Evolutionary conservation across 768 basidiomycete genomes (phyloP).

Genomic region (Jaapia argillacea): DNA sequence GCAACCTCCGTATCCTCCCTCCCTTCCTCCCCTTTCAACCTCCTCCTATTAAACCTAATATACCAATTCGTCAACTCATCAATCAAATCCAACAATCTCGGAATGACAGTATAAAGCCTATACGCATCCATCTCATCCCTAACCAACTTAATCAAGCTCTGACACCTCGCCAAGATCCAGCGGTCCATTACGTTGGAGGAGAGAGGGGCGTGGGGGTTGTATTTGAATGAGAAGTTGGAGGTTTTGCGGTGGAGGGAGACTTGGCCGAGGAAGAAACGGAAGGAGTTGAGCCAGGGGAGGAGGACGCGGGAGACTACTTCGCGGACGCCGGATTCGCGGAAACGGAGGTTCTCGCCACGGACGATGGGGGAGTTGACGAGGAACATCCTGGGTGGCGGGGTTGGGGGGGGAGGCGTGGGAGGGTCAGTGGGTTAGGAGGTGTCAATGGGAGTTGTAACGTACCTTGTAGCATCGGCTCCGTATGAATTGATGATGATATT

Average conservation of each 20-base stretch:
- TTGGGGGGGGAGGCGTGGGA: neutral
- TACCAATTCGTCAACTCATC: slow-evolving; percentile 99
- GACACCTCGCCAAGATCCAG: slow-evolving; percentile 97
- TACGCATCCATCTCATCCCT: slow-evolving; percentile 95
- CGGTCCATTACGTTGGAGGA: slow-evolving; percentile 96
- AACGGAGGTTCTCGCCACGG: slow-evolving; percentile 93
- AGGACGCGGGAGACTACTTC: slow-evolving; percentile 96
- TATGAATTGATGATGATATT: slow-evolving; percentile 82
- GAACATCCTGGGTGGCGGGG: slow-evolving; percentile 62
- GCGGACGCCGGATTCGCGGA: slow-evolving; percentile 96
- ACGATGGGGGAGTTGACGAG: slow-evolving; percentile 98
- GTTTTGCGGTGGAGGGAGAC: slow-evolving; percentile 79
- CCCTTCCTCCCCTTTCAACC: slow-evolving; percentile 93
- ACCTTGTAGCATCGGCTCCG: slow-evolving; percentile 94
- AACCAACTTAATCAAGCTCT: slow-evolving; percentile 88
- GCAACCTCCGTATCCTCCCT: slow-evolving; percentile 79
- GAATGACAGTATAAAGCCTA: slow-evolving; percentile 94
- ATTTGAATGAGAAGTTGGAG: slow-evolving; percentile 66
- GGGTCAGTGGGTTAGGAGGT: no score
- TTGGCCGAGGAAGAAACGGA: slow-evolving; percentile 99
- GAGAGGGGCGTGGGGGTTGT: slow-evolving; percentile 76
- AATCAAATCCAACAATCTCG: slow-evolving; percentile 83
- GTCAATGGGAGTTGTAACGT: slow-evolving; percentile 2
- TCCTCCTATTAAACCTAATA: slow-evolving; percentile 94
- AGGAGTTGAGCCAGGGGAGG: slow-evolving; percentile 96